Base-by-base conservation (phyloP, 1,284 basidiomycete species). In the Termitomyces sp. region DNA sequence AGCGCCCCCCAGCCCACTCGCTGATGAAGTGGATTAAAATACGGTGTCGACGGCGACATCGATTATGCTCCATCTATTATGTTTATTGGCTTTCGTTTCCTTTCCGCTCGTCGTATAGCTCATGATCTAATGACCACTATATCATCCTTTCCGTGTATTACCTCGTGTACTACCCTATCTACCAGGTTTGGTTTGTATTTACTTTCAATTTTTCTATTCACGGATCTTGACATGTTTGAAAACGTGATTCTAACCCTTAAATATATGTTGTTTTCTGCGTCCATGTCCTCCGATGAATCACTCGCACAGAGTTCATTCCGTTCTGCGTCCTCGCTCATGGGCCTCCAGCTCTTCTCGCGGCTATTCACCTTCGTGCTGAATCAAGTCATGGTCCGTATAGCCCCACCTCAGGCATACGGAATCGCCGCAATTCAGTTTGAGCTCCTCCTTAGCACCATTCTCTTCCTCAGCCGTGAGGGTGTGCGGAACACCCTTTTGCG, bases 381-480 rank as follows among this genome's bases (percentile, higher is more conserved):
- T 69, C 94, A 98, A 70, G 77, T 83, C 7, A 79, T 98, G 5
- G 79, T 98, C 44, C 85, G 94, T 1, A 80, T 95, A 38, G 86
- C 90, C 0, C 86, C 92, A 1, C 94, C 96, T 0, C 81, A 82
- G 50, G 88, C 90, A 13, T 97, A 94, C 57, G 73, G 74, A n/a
- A 72, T 72, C 19, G 70, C 72, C 28, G 67, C 74, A 12, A 74
- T 76, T 54, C 73, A 77, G 51, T 73, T 76, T 59, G 74, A 77
- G 53, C 68, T 76, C 33, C 70, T 99, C 28, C 81, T 92, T 36
- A 91, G 88, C 58, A 94, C 93, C 12, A 90, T 97, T 62, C 79
- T 99, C 38, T 97, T 98, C 67, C 78, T 98, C 6, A 88, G 90
- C 30, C 79, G 96, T 9, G 97, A 99, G 69, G 95, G 94, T 3